Conservation (phyloP, 495 filamentous ascomycete genomes). For the Melanomma pulvis-pyrius region DNA sequence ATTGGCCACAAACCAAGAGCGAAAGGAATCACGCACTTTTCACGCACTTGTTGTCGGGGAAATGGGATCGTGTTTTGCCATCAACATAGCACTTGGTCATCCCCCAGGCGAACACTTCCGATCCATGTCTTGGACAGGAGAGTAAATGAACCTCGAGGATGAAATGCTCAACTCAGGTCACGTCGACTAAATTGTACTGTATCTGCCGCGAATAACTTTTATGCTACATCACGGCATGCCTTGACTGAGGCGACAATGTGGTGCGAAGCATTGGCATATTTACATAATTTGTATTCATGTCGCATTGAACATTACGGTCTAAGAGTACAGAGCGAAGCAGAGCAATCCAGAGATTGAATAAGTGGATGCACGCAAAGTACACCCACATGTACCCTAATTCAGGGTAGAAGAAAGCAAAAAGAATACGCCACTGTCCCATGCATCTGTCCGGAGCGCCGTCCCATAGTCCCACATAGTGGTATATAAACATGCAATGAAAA, state of each 20-base stretch:
- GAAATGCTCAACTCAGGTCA: too few relatives aligned
- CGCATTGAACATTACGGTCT: constrained; percentile 8
- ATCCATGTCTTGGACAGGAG: too few relatives aligned
- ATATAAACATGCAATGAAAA: constrained; percentile 4
- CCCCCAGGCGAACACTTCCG: too few relatives aligned
- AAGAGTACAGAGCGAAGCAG: background rate
- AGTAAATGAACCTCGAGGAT: too few relatives aligned
- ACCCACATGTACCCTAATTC: background rate
- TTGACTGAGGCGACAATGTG: too few relatives aligned
- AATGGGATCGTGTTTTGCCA: too few relatives aligned
- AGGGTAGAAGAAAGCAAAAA: background rate
- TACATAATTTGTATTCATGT: background rate
- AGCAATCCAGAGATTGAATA: constrained; percentile 1
- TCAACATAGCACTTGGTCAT: too few relatives aligned
- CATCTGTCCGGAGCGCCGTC: constrained; percentile 8
- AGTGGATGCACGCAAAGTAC: too few relatives aligned
- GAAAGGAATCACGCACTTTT: background rate
- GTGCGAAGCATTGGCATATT: too few relatives aligned
- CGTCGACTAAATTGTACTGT: too few relatives aligned
- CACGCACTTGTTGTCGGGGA: background rate
- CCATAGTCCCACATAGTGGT: background rate
- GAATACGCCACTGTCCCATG: background rate
- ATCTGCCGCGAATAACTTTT: too few relatives aligned
- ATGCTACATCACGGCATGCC: background rate
- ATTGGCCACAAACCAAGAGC: background rate